Base-by-base conservation (phyloP, 2,329 filamentous ascomycete species). In the Septoria petroselini region DNA sequence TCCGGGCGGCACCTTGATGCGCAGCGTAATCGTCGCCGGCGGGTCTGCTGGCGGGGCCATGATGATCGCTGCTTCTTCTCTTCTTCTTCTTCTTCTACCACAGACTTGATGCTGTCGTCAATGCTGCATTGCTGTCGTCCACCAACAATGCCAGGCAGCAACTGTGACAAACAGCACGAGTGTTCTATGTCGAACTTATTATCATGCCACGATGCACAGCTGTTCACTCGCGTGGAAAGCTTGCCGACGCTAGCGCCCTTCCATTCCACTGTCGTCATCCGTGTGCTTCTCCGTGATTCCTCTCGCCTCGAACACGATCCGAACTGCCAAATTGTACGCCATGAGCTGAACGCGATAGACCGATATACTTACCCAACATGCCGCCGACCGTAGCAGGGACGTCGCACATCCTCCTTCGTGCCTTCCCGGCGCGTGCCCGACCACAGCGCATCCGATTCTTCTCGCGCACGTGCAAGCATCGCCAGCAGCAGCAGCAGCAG, bases 1-100 rank as follows among this genome's bases (percentile, higher is more conserved):
- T 37, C 64, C 64, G 14, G 63, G 62, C 39, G 64, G 63, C 30
- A 67, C 64, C 44, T 67, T 67, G 56, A 66, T 47, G 39, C 58
- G 56, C 41, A 67, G 45, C 7, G 55, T 57, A 53, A 67, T 64
- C 27, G 50, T 52, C 12, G 49, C 52, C 2, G 64, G 64, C 21
- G 63, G 61, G n/a, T 63, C 58, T 17, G 47, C 19, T n/a, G 54
- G 48, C n/a, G 64, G 61, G 17, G 62, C 46, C 63, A 65, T 66
- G 43, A n/a, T n/a, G n/a, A n/a, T n/a, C n/a, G n/a, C n/a, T n/a
- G n/a, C n/a, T n/a, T n/a, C n/a, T n/a, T n/a, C n/a, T n/a, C n/a
- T n/a, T n/a, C n/a, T n/a, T n/a, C n/a, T n/a, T n/a, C n/a, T n/a
- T n/a, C n/a, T n/a, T n/a, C n/a, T n/a, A n/a, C n/a, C n/a, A n/a